Conservation (phyloP, 2,329 filamentous ascomycete genomes). For the Botrytis deweyae region DNA sequence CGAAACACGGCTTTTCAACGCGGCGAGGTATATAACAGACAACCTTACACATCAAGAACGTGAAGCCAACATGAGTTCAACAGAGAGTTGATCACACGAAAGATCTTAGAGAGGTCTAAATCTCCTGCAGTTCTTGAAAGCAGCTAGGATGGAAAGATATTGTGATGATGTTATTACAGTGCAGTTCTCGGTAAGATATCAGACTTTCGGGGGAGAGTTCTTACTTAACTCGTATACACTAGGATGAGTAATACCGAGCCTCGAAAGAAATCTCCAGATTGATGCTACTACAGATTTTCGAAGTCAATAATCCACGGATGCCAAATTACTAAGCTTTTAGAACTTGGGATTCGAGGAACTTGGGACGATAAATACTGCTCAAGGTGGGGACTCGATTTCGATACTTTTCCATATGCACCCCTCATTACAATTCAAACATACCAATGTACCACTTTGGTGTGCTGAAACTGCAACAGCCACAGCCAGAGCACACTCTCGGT, state of each 20-base stretch:
- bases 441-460: not conserved
- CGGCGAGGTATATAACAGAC: not conserved
- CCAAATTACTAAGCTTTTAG: not conserved
- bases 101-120: not conserved
- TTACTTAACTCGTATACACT: too few species aligned
- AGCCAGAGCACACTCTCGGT: not conserved
- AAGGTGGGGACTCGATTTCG: not conserved
- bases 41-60: not conserved
- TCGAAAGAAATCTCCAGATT: not conserved
- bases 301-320: not conserved
- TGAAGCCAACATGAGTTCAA: not conserved
- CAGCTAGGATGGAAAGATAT: not conserved
- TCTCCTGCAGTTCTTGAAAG: not conserved
- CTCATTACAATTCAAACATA: not conserved
- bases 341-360: not conserved
- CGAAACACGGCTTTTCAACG: not conserved
- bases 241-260: not conserved
- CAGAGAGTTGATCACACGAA: not conserved
- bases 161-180: not conserved
- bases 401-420: not conserved
- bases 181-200: not conserved
- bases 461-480: not conserved
- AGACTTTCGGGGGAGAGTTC: not conserved
- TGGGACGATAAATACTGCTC: not conserved
- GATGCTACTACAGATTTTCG: not conserved